These are phyloP conservation scores for Collybia mongolica DNA, from an alignment of 768 basidiomycete genomes.

Conservation along the genomic window DNA sequence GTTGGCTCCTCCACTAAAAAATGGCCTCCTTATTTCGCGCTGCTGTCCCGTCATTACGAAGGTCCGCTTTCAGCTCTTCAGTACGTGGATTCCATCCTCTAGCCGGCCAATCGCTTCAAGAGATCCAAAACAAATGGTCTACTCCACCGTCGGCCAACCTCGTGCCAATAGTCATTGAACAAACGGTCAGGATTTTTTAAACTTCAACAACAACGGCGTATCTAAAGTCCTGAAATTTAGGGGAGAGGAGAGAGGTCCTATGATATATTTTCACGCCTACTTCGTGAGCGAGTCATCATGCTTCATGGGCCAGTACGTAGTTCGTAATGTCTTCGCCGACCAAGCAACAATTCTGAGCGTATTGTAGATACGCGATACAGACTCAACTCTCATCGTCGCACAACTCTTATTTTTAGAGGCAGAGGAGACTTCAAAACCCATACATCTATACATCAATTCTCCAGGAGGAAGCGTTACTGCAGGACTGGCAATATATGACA, in stretches of 20 bases:
- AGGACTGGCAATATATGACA: constrained; percentile 96
- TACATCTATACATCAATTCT: constrained; percentile 96
- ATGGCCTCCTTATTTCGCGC: constrained; percentile 26
- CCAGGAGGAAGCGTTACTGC: constrained; percentile 96
- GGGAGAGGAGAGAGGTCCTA: constrained; percentile 88
- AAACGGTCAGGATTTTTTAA: constrained; percentile 55
- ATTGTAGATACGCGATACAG: constrained; percentile 80
- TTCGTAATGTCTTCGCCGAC: constrained; percentile 6
- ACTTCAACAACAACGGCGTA: constrained; percentile 6
- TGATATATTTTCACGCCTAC: constrained; percentile 92
- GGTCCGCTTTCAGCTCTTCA: constrained; percentile 12
- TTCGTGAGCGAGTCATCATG: constrained; percentile 95
- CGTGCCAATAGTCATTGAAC: constrained; percentile 92
- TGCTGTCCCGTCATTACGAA: constrained; percentile 17
- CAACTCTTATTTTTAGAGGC: constrained; percentile 96
- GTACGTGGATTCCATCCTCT: constrained; percentile 55
- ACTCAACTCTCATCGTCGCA: constrained; percentile 85
- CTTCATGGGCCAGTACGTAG: constrained; percentile 82
- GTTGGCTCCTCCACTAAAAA: constrained; percentile 9
- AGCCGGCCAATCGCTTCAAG: constrained; percentile 36
- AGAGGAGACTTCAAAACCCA: constrained; percentile 91
- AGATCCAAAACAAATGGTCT: constrained; percentile 32
- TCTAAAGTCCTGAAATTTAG: constrained; percentile 30
- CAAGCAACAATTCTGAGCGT: too few species aligned
- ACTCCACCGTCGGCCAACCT: constrained; percentile 55